Base-by-base conservation (phyloP, 768 basidiomycete genomes). In the Dictyophora rubrovolvata region DNA sequence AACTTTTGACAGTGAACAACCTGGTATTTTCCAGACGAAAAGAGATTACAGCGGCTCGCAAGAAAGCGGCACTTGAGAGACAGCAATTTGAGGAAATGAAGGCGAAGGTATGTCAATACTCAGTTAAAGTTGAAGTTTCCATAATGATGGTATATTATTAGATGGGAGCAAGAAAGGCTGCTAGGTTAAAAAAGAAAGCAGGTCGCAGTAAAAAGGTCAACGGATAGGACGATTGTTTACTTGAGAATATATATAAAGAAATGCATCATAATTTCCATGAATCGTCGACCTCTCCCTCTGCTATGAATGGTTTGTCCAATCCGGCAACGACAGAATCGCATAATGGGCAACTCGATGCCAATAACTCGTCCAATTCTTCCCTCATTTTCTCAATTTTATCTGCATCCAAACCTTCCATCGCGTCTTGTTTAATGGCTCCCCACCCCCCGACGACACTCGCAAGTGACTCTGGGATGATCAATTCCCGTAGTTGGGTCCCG, bases 381-480 rank as follows among this genome's bases (percentile, higher is more conserved):
- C 89, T 77, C 69, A 96, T 65, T 69, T 80, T 84, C 71, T 91
- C 89, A 51, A 76, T 73, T 69, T 82, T 84, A 60, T 78, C 79
- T 37, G 74, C 78, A 53, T 76, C 77, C 61, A 76, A 77, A 62
- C 82, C 66, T 20, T 66, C 63, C 52, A 60, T 81, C 47, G 73
- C 71, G 36, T 57, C 48, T 34, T 36, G 34, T 21, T 62, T 61
- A 48, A 60, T 64, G 16, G 36, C 63, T 59, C 21, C 67, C 65
- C 54, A 66, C 53, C 61, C 65, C 5, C 65, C 68, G 56, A 98
- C 87, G 20, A 92, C 80, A 34, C 83, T 80, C 28, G 91, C 93
- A 14, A 98, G 78, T 2, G 93, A 89, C 66, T 98, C 96, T 12
- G 96, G 96, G 8, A 97, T 74, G 65, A 99, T 95, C 54, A 98